These are phyloP conservation scores for Termitomyces sp. DNA, from an alignment of 768 basidiomycete species.

Conservation along the genomic window DNA sequence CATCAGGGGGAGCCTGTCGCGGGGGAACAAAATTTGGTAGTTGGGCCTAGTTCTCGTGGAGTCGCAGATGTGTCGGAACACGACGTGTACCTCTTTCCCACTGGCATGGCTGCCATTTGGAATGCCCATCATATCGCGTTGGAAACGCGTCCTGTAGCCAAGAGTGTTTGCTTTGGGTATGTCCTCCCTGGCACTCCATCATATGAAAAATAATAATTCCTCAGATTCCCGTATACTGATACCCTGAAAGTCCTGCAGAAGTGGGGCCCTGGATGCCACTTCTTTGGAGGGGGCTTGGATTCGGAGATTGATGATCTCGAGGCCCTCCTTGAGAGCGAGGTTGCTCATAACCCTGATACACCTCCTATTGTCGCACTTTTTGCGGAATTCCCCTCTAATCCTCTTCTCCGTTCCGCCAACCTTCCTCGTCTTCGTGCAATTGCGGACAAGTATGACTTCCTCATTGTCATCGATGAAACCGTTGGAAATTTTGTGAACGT, in stretches of 20 bases:
- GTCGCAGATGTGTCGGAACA: constrained; percentile 69
- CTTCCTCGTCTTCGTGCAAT: constrained; percentile 67
- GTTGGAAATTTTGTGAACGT: constrained; percentile 95
- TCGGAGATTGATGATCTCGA: constrained; percentile 73
- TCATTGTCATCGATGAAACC: constrained; percentile 90
- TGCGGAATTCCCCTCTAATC: constrained; percentile 95
- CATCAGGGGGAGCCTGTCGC: constrained; percentile 29
- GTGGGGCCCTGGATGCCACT: constrained; percentile 93
- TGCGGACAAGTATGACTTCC: constrained; percentile 85
- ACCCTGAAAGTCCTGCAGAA: constrained; percentile 92
- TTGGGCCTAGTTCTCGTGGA: constrained; percentile 66
- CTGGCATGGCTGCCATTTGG: constrained; percentile 96
- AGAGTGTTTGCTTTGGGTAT: constrained; percentile 94
- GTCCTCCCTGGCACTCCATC: constrained; percentile 17
- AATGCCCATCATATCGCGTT: constrained; percentile 73
- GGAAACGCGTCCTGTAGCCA: constrained; percentile 48
- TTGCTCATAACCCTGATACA: constrained; percentile 29
- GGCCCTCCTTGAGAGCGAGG: constrained; percentile 45
- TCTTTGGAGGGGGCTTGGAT: constrained; percentile 78
- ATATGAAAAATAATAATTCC: not conserved
- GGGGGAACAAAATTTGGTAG: constrained; percentile 37
- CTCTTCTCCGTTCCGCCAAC: constrained; percentile 82
- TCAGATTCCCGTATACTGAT: constrained; percentile 91
- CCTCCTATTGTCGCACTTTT: constrained; percentile 78
- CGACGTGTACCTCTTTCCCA: constrained; percentile 84